Conservation (phyloP, 805 yeast genomes). For the Zygosaccharomyces lentus region DNA sequence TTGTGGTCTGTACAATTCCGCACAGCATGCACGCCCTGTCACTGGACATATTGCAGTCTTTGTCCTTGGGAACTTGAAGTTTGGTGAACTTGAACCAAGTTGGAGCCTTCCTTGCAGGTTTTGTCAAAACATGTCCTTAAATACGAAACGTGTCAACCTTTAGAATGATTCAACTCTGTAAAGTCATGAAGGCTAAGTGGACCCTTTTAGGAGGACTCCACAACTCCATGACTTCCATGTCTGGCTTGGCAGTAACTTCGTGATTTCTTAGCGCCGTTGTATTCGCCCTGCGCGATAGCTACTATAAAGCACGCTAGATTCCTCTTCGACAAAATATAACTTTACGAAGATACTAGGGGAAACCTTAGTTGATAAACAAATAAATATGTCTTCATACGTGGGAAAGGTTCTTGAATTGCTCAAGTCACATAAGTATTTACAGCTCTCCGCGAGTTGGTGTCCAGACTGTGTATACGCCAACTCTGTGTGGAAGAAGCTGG, state of each 20-base stretch:
- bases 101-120: neutral
- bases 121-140: constrained; percentile 1
- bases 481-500: constrained; percentile 49
- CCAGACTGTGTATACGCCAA: constrained; percentile 70
- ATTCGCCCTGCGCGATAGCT: neutral
- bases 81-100: neutral
- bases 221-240: too few relatives aligned
- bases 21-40: constrained; percentile 98
- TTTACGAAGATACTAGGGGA: neutral
- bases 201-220: too few relatives aligned
- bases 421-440: constrained; percentile 44
- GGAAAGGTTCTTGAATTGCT: constrained; percentile 46
- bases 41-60: constrained; percentile 23
- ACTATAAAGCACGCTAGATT: neutral
- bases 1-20: constrained; percentile 81
- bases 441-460: constrained; percentile 72
- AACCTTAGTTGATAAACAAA: neutral
- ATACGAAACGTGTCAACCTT: neutral
- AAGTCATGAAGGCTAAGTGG: too few relatives aligned
- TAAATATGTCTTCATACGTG: constrained; percentile 24
- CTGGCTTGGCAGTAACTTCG: too few relatives aligned
- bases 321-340: neutral
- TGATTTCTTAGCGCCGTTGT: neutral
- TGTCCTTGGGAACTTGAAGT: neutral
- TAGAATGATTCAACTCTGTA: neutral